These are phyloP conservation scores for Cladosporium sp. DNA, from an alignment of 2,329 filamentous ascomycete genomes.

Conservation along the genomic window DNA sequence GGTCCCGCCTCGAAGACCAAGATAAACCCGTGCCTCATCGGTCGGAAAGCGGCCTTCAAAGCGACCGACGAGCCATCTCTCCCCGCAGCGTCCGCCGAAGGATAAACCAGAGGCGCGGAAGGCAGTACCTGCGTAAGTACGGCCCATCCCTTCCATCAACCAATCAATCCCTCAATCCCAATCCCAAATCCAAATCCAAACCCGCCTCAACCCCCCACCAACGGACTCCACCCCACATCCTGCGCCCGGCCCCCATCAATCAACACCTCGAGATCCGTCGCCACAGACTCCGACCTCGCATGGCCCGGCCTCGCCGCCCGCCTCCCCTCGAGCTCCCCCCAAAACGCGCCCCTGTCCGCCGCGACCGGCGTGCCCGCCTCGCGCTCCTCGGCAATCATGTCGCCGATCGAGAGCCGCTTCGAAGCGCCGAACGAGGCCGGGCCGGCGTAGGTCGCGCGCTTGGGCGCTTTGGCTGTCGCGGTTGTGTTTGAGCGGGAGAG, in stretches of 20 bases:
- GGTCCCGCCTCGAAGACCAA: too few species aligned
- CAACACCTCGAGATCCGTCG: background rate
- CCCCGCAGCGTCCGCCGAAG: too few species aligned
- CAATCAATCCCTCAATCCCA: too few species aligned
- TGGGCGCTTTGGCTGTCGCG: background rate
- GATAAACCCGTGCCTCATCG: too few species aligned
- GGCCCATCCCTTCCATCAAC: too few species aligned
- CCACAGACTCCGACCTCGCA: background rate
- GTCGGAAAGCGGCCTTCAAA: too few species aligned
- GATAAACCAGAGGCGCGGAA: too few species aligned
- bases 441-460: background rate
- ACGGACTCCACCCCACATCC: constrained; percentile 3
- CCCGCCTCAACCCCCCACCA: background rate
- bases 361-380: too few species aligned
- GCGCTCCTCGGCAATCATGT: constrained; percentile 25
- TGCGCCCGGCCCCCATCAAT: background rate
- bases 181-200: too few species aligned
- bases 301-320: background rate
- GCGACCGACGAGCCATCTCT: too few species aligned
- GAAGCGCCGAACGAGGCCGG: constrained; percentile 1
- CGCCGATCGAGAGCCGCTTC: constrained; percentile 25
- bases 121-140: too few species aligned
- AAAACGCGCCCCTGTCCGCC: constrained; percentile 18
- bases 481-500: constrained; percentile 5
- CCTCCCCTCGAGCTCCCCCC: constrained; percentile 2